These are phyloP conservation scores for Fusarium incarnatum DNA, from an alignment of 2,329 filamentous ascomycete genomes.

Conservation along the genomic window DNA sequence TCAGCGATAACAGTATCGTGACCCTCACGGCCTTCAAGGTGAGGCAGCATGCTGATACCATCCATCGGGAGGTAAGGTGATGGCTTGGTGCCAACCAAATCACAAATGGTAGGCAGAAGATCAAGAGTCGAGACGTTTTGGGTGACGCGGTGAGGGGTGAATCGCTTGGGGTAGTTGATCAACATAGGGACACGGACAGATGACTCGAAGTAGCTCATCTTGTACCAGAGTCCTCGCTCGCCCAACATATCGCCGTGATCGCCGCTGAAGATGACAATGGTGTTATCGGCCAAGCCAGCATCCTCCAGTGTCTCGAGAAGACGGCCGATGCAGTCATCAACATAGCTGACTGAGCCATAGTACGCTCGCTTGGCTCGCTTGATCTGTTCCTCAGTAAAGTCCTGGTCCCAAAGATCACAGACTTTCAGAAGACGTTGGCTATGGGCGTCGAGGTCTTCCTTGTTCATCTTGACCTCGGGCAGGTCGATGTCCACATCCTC, in stretches of 20 bases:
- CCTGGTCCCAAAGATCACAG: conserved; percentile 85
- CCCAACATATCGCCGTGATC: conserved; percentile 98
- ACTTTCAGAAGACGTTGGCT: conserved; percentile 88
- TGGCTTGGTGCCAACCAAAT: conserved; percentile 79
- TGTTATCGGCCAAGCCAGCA: conserved; percentile 84
- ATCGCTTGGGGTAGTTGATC: conserved; percentile 81
- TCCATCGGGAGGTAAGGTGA: conserved; percentile 83
- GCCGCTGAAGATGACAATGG: conserved; percentile 90
- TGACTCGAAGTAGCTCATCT: conserved; percentile 96
- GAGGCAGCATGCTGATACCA: conserved; percentile 83
- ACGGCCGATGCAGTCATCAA: conserved; percentile 91
- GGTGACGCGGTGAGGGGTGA: conserved; percentile 78
- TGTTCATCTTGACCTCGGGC: conserved; percentile 80
- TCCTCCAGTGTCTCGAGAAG: conserved; percentile 82
- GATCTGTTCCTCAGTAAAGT: conserved; percentile 87
- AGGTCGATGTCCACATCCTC: conserved; percentile 88
- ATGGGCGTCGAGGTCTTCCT: conserved; percentile 86
- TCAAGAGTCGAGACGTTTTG: conserved; percentile 93
- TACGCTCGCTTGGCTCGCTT: conserved; percentile 88
- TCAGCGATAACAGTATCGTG: conserved; percentile 93
- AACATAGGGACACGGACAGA: conserved; percentile 91
- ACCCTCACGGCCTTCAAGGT: conserved; percentile 72
- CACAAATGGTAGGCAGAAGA: conserved; percentile 87
- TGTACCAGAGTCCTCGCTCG: conserved; percentile 93
- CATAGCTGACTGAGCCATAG: conserved; percentile 92